Evolutionary conservation across 768 basidiomycete species (phyloP).

Genomic region (Candolleomyces eurysporus): DNA sequence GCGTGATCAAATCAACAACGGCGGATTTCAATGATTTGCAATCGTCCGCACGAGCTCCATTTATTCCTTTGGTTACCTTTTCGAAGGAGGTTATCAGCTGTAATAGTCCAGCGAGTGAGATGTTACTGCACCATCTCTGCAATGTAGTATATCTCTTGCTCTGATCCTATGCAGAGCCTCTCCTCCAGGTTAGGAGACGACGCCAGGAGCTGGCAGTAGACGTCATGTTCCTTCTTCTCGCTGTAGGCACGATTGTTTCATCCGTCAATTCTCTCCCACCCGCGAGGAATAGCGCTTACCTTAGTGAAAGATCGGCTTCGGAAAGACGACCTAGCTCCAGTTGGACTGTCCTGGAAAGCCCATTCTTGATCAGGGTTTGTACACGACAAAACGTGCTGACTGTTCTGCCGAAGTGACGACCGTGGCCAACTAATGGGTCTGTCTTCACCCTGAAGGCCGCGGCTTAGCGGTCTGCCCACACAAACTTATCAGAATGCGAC

Average conservation of each 20-base stretch:
- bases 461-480: background rate
- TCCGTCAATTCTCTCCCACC: too few relatives aligned
- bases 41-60: conserved; percentile 16
- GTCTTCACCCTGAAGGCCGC: background rate
- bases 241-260: too few relatives aligned
- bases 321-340: conserved; percentile 3
- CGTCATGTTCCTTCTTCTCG: background rate
- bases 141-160: conserved; percentile 15
- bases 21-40: conserved; percentile 16
- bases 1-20: conserved; percentile 24
- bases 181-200: conserved; percentile 8
- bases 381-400: conserved; percentile 14
- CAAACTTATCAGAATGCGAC: too few relatives aligned
- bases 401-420: conserved; percentile 23
- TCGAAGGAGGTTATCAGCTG: background rate
- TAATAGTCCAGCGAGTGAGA: background rate
- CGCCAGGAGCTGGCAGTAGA: conserved; percentile 2
- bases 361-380: conserved; percentile 16
- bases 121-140: conserved; percentile 15
- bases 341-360: conserved; percentile 8
- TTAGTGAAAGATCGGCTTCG: conserved; percentile 4
- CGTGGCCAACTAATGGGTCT: conserved; percentile 19
- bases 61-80: conserved; percentile 22
- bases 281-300: too few relatives aligned
- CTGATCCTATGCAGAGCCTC: conserved; percentile 12